phyloP scores from a whole-genome alignment of 139 green algal species.

The Volvox reticuliferus region DNA sequence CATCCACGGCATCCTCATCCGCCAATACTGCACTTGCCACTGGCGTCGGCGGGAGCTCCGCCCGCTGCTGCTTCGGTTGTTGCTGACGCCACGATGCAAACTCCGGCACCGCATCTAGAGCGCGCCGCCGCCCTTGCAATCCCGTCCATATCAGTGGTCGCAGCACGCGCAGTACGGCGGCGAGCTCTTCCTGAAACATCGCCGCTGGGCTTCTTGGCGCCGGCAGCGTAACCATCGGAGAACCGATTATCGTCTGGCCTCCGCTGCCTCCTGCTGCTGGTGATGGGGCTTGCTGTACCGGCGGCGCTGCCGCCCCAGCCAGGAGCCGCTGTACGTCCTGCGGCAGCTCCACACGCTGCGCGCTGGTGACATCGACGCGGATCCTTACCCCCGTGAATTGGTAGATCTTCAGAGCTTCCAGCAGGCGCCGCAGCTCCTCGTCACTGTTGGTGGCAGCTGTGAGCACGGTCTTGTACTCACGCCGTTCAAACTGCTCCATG shows the following conservation, averaged over 20 bases:
- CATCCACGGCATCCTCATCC: not conserved
- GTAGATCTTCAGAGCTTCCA: constrained; percentile 61
- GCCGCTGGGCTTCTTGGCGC: constrained; percentile 3
- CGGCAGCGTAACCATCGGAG: not conserved
- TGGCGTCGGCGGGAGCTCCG: not conserved
- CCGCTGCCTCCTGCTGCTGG: not conserved
- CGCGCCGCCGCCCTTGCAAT: constrained; percentile 25
- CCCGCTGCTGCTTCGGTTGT: not conserved
- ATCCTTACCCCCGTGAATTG: constrained; percentile 62
- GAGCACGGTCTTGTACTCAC: constrained; percentile 54
- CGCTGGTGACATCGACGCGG: constrained; percentile 26
- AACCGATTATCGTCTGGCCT: not conserved
- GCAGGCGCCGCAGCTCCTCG: constrained; percentile 50
- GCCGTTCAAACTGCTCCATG: constrained; percentile 64
- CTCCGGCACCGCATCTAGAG: not conserved
- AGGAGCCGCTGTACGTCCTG: constrained; percentile 2
- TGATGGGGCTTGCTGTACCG: not conserved
- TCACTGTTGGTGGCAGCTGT: constrained; percentile 43
- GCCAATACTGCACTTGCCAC: not conserved
- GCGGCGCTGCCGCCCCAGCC: constrained; percentile 4
- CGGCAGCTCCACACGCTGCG: constrained; percentile 31
- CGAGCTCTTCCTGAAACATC: constrained; percentile 15
- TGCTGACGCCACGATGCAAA: constrained; percentile 39
- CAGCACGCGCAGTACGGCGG: constrained; percentile 31
- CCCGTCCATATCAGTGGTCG: constrained; percentile 44